Base-by-base conservation (phyloP, 75 land plant species). In the Larix kaempferi region DNA sequence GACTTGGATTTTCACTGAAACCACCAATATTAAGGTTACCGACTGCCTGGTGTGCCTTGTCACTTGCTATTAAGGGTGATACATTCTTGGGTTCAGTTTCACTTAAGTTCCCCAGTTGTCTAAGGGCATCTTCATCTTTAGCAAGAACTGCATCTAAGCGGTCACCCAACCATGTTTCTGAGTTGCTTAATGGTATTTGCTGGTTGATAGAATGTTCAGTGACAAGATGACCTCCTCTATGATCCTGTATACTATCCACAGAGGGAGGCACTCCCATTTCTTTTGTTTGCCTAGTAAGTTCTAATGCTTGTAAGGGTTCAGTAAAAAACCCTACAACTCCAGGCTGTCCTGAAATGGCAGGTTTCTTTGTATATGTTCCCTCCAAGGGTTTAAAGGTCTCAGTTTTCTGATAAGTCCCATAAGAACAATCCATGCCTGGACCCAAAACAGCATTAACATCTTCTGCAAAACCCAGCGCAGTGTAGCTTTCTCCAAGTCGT, bases 261-360 rank as follows among this genome's bases (percentile, higher is more conserved):
- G 62, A 60, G 21, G 62, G 62, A 35, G 73, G 52, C 67, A 64
- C 37, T 12, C 37, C 67, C 55, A 71, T 17, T 41, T 71, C 73
- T 44, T 71, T 71, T 22, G 39, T 41, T 39, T 71, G 12, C 39
- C 41, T 41, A 44, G 62, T 52, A 52, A 10, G 22, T 52, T 72
- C 56, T 52, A 49, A 72, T 22, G 55, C 56, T 44, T 72, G 12
- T 25, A 39, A 72, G 8, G 54, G 15, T 72, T 49, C 74, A 12
- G 74, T 22, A 49, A 44, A n/a, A 14, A 29, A 29, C 16, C 41
- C 71, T 5, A 17, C 5, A 27, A 29, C 19, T 35, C 54, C 54
- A 21, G 52, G 74, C 26, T 44, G 74, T 52, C 14, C 54, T 72
- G n/a, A 72, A n/a, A 44, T 52, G 16, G 27, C 52, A 21, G 21